Percentiles rank a stretch among this genome's conserved stretches.
Evolutionary conservation across 441 rosid genomes (phyloP).

Genomic region (Bruguiera hainesii): DNA sequence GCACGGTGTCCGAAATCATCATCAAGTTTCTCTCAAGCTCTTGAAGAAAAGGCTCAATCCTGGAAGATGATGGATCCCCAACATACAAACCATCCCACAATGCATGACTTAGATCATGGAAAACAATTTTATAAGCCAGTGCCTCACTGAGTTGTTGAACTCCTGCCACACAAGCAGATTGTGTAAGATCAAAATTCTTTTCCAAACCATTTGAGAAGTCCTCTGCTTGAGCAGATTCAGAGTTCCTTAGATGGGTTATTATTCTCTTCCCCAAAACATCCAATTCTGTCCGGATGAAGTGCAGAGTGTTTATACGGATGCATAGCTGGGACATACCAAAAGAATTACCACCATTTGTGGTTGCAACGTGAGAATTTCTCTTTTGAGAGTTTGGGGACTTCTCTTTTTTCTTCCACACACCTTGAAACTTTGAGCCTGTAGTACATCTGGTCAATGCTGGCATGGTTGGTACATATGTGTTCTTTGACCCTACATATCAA

Average conservation of each 20-base stretch:
- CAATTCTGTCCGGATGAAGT: conserved; percentile 66
- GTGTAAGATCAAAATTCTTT: conserved; percentile 82
- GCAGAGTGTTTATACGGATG: conserved; percentile 75
- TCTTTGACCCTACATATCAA: conserved; percentile 58
- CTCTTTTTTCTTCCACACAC: conserved; percentile 93
- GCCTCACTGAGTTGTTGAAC: conserved; percentile 90
- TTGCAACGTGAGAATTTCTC: conserved; percentile 72
- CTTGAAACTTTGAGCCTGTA: conserved; percentile 75
- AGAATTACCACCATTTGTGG: conserved; percentile 56
- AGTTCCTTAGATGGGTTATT: conserved; percentile 88
- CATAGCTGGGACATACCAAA: conserved; percentile 77
- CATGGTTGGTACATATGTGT: conserved; percentile 77
- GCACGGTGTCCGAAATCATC: conserved; percentile 61
- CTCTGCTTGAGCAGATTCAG: conserved; percentile 80
- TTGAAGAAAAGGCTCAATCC: conserved; percentile 69
- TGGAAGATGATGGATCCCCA: conserved; percentile 66
- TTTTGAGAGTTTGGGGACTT: conserved; percentile 58
- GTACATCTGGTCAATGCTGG: conserved; percentile 90
- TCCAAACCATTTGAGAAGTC: conserved; percentile 82
- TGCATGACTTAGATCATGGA: conserved; percentile 74
- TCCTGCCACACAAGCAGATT: conserved; percentile 77
- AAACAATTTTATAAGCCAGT: conserved; percentile 69
- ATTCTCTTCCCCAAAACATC: conserved; percentile 79
- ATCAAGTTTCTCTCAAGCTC: conserved; percentile 69
- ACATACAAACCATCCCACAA: conserved; percentile 91